Evolutionary conservation across 108 stramenopile species (phyloP).

Genomic region (Pseudonitzschia delicatissima): DNA sequence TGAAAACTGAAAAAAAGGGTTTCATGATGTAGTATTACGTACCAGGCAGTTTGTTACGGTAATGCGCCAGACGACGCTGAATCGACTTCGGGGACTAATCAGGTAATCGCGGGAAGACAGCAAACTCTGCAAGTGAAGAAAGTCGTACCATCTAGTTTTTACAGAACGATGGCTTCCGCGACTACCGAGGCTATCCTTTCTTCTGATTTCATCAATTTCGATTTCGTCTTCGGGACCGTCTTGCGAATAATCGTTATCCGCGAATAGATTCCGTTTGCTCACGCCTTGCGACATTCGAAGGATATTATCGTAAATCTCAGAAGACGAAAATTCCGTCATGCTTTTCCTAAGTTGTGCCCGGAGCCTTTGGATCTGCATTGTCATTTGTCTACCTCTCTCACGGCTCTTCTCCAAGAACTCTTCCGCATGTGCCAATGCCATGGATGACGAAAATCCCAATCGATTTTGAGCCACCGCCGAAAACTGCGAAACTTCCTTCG

Average conservation of each 20-base stretch:
- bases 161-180: not conserved
- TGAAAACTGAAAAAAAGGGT: not conserved
- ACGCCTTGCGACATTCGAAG: not conserved
- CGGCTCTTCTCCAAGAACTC: not conserved
- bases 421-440: not conserved
- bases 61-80: slow-evolving; percentile 58
- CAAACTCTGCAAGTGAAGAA: not conserved
- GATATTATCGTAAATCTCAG: not conserved
- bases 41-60: slow-evolving; percentile 39
- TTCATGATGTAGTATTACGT: not conserved
- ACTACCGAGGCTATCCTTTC: not conserved
- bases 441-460: not conserved
- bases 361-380: not conserved
- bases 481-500: not conserved
- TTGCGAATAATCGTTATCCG: not conserved
- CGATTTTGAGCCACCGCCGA: not conserved
- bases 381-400: not conserved
- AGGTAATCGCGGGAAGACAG: slow-evolving; percentile 14
- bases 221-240: not conserved
- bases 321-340: not conserved
- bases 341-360: not conserved
- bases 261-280: not conserved
- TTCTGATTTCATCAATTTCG: not conserved
- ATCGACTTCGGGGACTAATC: slow-evolving; percentile 60
- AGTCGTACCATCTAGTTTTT: not conserved